Evolutionary conservation across 495 filamentous ascomycete species (phyloP).

Genomic region (Clohesyomyces aquaticus): DNA sequence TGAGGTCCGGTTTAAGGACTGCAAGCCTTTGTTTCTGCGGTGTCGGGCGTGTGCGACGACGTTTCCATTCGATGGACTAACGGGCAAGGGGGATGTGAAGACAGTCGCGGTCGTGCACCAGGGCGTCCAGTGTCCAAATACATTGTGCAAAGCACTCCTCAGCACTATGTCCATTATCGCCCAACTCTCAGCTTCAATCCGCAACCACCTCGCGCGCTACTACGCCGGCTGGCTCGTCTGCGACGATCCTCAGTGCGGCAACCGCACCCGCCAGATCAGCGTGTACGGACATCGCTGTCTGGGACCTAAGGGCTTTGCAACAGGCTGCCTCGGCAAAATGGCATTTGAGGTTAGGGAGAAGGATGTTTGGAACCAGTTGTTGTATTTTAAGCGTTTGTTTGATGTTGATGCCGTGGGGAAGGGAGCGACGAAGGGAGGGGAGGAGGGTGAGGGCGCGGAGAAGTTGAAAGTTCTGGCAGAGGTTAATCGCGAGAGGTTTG

Average conservation of each 20-base stretch:
- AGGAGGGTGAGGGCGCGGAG: conserved; percentile 54
- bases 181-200: conserved; percentile 83
- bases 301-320: conserved; percentile 77
- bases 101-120: conserved; percentile 53
- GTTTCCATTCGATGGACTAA: conserved; percentile 75
- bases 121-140: conserved; percentile 73
- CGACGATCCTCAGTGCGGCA: conserved; percentile 83
- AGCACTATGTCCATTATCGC: conserved; percentile 74
- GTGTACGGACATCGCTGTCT: conserved; percentile 91
- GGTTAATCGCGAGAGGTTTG: conserved; percentile 78
- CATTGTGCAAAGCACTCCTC: conserved; percentile 64
- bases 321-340: conserved; percentile 87
- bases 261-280: conserved; percentile 85
- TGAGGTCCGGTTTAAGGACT: conserved; percentile 77
- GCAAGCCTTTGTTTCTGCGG: conserved; percentile 71
- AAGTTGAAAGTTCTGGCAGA: conserved; percentile 71
- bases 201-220: conserved; percentile 75
- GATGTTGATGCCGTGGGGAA: conserved; percentile 83
- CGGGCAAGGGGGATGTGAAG: conserved; percentile 51
- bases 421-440: conserved; percentile 46
- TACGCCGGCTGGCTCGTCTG: conserved; percentile 92
- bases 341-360: conserved; percentile 84
- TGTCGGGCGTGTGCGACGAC: conserved; percentile 78
- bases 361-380: conserved; percentile 88
- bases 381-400: conserved; percentile 84